These are phyloP conservation scores for Cyclospora cayetanensis DNA, from an alignment of 169 alveolate genomes.

Conservation along the genomic window DNA sequence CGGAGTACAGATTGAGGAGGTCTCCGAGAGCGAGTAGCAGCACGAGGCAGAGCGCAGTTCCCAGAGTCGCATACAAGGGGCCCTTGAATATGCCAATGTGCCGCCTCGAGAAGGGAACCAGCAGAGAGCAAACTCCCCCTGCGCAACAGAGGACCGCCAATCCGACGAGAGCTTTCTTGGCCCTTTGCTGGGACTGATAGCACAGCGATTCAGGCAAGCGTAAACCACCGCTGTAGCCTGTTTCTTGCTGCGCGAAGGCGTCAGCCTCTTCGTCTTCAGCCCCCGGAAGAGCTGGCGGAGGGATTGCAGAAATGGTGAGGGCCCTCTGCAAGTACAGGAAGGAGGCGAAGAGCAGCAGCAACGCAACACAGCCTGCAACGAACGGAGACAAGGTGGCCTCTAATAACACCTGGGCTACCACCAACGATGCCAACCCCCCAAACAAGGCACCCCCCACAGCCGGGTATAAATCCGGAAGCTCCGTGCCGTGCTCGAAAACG, in stretches of 20 bases:
- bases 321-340: background rate
- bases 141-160: background rate
- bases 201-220: background rate
- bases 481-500: background rate
- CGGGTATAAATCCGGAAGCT: background rate
- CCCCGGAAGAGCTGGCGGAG: background rate
- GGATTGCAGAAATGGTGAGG: background rate
- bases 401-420: background rate
- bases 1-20: background rate
- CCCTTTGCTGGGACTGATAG: background rate
- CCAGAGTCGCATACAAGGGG: background rate
- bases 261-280: background rate
- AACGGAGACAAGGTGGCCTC: background rate
- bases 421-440: background rate
- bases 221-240: background rate
- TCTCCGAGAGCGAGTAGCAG: background rate
- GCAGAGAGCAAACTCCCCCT: background rate
- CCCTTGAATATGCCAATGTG: background rate
- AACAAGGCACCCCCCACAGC: background rate
- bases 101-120: background rate
- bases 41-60: background rate
- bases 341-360: background rate
- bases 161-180: background rate
- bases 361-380: background rate
- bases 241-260: background rate